Evolutionary conservation across 1,284 basidiomycete species (phyloP), one percentile per base, ranked within the genome.

Genomic region (Rhodotorula sp.): DNA sequence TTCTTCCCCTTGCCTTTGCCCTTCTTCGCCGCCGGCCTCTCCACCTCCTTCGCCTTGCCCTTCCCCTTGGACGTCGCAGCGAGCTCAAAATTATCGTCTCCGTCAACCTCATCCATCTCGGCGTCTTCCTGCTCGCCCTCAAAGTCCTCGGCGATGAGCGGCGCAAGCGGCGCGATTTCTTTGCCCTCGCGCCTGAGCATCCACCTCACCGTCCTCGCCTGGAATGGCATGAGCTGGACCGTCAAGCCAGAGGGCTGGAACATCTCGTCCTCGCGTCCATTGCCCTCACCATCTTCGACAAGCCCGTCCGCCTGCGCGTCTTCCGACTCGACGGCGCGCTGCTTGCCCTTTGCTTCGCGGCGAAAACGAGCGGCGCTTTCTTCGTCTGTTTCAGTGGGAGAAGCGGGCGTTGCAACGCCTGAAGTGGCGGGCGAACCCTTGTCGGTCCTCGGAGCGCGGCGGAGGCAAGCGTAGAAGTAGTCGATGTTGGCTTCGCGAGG

Each of bases 181-280:
- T 75, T 73, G 2, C 76, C 76, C 59, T 78, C 77, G 20, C 76
- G 37, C 10, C 40, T 44, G 18, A 78, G 65, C 69, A 78, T 66
- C 77, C 77, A 78, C 16, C 72, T 44, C 2, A 78, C 65, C 2
- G 62, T 62, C 22, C 75, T 46, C 47, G 64, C 66, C 65, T 78
- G 77, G 58, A 78, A 78, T 18, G 76, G 77, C 59, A 75, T 70
- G 15, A 75, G 56, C 28, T 59, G 59, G 31, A 71, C 64, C 24
- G 57, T 50, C 5, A 75, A 34, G 7, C 69, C 69, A 18, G 44
- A 37, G 1, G 74, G 70, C 28, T 55, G 48, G 6, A 75, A 44
- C 51, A 67, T 48, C 18, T 68, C 68, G 51, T 75, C 71, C 55
- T 75, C 70, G 13, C 48, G 56, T 15, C 31, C 57, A 20, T 53